These are phyloP conservation scores for Sabuloglossum arenarium DNA, from an alignment of 495 filamentous ascomycete genomes.

Conservation along the genomic window DNA sequence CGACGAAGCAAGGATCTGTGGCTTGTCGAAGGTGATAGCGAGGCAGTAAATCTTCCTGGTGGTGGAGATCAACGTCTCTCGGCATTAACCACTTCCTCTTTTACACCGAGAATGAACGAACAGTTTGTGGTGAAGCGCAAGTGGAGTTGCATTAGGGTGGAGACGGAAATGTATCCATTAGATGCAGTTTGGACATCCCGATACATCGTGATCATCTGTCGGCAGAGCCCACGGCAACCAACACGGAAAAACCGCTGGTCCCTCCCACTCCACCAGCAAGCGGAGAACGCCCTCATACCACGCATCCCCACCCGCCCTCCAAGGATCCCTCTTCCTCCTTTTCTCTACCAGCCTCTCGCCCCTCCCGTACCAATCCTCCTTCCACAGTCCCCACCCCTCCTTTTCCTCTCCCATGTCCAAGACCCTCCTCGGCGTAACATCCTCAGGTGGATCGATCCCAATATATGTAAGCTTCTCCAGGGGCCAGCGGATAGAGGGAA, in stretches of 20 bases:
- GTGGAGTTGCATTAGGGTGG: no score
- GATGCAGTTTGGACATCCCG: background rate
- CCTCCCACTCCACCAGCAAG: background rate
- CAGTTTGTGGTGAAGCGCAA: no score
- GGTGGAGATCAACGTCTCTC: no score
- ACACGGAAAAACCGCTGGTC: background rate
- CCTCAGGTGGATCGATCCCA: slow-evolving; percentile 48
- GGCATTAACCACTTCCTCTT: no score
- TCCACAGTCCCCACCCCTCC: background rate
- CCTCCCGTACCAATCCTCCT: background rate
- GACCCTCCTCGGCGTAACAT: slow-evolving; percentile 1
- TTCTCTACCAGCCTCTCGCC: background rate
- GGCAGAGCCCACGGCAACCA: no score
- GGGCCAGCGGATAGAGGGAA: slow-evolving; percentile 38
- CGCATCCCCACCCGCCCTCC: background rate
- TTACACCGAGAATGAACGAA: no score
- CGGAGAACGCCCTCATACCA: background rate
- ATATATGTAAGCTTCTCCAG: slow-evolving; percentile 26
- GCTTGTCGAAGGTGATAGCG: no score
- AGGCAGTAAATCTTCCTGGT: no score
- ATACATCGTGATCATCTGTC: background rate
- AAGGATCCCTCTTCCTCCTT: background rate
- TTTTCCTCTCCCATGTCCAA: background rate
- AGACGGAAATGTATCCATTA: no score
- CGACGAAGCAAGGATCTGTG: no score